phyloP scores from a whole-genome alignment of 805 yeast species.

The Metschnikowia peoriensis region DNA sequence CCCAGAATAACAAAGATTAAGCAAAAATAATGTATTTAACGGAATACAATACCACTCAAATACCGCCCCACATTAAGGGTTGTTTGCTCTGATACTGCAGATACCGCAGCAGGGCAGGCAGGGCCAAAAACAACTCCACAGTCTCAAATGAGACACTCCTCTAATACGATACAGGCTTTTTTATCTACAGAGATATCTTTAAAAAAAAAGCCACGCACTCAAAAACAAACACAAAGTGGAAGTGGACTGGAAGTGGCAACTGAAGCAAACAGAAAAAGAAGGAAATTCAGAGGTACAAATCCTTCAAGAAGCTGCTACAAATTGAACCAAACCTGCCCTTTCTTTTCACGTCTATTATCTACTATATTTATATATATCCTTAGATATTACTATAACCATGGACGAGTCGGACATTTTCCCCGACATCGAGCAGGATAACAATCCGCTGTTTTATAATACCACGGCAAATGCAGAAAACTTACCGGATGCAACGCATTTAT shows the following conservation, averaged over 20 bases:
- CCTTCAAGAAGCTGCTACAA: too few species aligned
- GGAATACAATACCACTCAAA: too few species aligned
- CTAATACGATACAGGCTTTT: not conserved
- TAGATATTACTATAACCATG: conserved; percentile 4
- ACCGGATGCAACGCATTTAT: not conserved
- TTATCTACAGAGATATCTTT: not conserved
- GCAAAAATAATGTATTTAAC: too few species aligned
- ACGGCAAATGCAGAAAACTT: conserved; percentile 23
- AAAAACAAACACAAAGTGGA: not conserved
- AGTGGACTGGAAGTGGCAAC: not conserved
- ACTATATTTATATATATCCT: too few species aligned
- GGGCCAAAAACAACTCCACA: not conserved
- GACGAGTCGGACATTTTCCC: conserved; percentile 25
- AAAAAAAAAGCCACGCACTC: not conserved
- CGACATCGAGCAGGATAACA: conserved; percentile 46
- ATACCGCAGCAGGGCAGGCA: not conserved
- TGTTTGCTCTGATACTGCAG: not conserved
- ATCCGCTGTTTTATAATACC: conserved; percentile 41
- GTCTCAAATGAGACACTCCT: not conserved
- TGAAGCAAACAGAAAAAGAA: not conserved
- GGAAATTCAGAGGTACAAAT: not conserved
- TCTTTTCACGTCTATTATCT: too few species aligned
- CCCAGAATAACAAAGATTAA: too few species aligned
- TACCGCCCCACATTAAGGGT: too few species aligned
- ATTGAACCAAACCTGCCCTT: too few species aligned